A percentile compares a stretch with the other conserved stretches of the same genome.
Evolutionary conservation across 495 filamentous ascomycete species (phyloP).

Genomic region (Penicillium waksmanii): DNA sequence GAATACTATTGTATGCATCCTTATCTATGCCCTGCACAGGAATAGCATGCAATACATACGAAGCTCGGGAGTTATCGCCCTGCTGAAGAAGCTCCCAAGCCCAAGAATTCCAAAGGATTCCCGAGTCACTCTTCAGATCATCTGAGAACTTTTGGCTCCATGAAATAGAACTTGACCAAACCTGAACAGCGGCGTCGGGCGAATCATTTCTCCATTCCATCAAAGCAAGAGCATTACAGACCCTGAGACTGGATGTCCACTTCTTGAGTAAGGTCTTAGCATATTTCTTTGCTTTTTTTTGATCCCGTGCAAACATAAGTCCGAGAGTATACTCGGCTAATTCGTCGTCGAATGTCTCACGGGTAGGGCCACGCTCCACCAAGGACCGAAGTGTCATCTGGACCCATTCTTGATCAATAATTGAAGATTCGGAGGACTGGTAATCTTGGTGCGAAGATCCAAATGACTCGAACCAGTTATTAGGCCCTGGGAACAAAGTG

Average conservation of each 20-base stretch:
- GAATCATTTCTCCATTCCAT: conserved; percentile 66
- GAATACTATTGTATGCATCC: neutral
- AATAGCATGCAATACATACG: conserved; percentile 51
- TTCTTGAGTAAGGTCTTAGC: conserved; percentile 75
- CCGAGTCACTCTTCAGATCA: conserved; percentile 40
- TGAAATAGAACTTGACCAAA: conserved; percentile 67
- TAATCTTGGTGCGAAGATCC: conserved; percentile 32
- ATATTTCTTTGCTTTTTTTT: conserved; percentile 62
- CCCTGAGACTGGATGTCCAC: conserved; percentile 61
- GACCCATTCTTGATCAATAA: conserved; percentile 51
- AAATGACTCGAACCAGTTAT: conserved; percentile 50
- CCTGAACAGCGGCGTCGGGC: conserved; percentile 56
- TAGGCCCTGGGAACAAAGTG: conserved; percentile 41
- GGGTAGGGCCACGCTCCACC: conserved; percentile 34
- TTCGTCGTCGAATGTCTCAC: conserved; percentile 40
- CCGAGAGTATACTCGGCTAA: conserved; percentile 75
- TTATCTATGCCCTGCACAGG: neutral
- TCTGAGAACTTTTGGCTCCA: conserved; percentile 53
- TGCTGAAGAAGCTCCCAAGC: conserved; percentile 67
- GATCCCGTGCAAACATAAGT: conserved; percentile 63
- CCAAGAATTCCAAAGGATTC: conserved; percentile 71
- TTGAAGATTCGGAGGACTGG: conserved; percentile 10
- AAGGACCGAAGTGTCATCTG: conserved; percentile 59
- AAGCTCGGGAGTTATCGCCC: conserved; percentile 47
- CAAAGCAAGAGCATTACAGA: conserved; percentile 81